Conservation (phyloP, 257 asterid species). For the Solanum bukasovii region DNA sequence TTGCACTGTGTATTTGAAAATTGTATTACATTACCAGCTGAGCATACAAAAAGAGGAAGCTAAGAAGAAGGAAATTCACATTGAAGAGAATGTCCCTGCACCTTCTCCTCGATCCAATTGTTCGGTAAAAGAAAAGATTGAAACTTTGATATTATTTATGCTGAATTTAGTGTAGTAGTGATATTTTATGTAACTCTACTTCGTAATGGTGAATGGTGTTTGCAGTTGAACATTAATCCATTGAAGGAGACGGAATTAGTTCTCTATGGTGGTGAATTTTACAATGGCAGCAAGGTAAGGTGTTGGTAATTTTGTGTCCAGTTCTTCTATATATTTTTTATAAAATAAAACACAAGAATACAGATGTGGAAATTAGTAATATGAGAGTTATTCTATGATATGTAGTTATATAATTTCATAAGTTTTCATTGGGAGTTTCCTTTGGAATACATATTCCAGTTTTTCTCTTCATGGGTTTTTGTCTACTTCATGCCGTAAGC, state of each 20-base stretch:
- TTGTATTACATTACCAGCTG: constrained; percentile 13
- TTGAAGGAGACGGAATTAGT: constrained; percentile 82
- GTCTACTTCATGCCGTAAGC: background rate
- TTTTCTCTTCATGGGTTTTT: background rate
- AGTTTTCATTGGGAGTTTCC: background rate
- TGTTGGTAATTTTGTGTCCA: background rate
- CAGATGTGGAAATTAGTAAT: background rate
- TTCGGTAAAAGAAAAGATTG: constrained; percentile 36
- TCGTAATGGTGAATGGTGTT: background rate
- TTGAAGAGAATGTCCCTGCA: constrained; percentile 84
- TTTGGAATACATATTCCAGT: background rate
- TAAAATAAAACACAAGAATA: background rate
- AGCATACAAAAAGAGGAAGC: constrained; percentile 91
- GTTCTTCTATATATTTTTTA: background rate
- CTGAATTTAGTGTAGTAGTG: background rate
- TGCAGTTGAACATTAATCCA: constrained; percentile 77
- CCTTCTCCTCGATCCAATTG: constrained; percentile 99
- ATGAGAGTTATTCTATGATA: background rate
- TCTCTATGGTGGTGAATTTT: constrained; percentile 93
- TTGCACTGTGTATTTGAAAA: background rate
- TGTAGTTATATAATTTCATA: background rate
- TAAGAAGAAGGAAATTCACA: constrained; percentile 85
- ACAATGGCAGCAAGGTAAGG: constrained; percentile 85
- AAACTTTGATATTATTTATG: background rate
- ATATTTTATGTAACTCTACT: background rate